Percentiles rank a stretch among this genome's conserved stretches.
phyloP scores from a whole-genome alignment of 139 green algal genomes.

The Astrephomene gubernaculifera region DNA sequence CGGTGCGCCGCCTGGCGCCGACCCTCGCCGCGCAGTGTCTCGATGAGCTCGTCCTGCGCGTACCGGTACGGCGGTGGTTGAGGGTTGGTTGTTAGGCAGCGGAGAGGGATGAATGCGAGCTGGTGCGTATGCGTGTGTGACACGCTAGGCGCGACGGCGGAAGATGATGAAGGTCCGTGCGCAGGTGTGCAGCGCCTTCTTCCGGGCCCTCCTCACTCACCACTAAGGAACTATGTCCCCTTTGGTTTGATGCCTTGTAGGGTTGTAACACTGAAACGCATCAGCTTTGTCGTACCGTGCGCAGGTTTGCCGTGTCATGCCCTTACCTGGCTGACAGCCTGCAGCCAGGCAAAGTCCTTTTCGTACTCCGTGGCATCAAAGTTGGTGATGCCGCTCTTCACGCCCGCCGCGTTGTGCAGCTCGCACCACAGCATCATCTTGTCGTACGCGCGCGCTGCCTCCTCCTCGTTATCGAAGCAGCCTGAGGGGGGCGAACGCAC shows the following conservation, averaged over 20 bases:
- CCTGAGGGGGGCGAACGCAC: conserved; percentile 60
- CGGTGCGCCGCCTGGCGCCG: conserved; percentile 78
- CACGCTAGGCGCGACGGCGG: neutral
- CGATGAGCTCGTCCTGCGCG: conserved; percentile 88
- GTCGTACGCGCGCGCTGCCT: conserved; percentile 91
- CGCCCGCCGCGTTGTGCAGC: conserved; percentile 76
- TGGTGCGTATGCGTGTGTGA: neutral
- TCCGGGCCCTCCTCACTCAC: neutral
- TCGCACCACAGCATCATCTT: conserved; percentile 97
- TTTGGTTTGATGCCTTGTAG: no score
- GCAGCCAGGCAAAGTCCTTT: conserved; percentile 79
- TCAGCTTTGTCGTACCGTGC: neutral
- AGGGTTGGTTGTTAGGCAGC: neutral
- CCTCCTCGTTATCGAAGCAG: conserved; percentile 89
- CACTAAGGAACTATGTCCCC: neutral
- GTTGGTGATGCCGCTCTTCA: conserved; percentile 91
- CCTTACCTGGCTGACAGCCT: conserved; percentile 71
- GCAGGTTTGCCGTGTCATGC: no score
- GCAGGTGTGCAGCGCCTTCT: neutral
- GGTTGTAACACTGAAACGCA: no score
- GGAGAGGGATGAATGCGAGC: neutral
- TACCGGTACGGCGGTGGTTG: neutral
- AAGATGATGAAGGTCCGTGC: neutral
- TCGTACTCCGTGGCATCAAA: conserved; percentile 89
- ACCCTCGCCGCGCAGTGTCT: conserved; percentile 80